phyloP scores from a whole-genome alignment of 441 rosid species.

The Pelargonium australe region DNA sequence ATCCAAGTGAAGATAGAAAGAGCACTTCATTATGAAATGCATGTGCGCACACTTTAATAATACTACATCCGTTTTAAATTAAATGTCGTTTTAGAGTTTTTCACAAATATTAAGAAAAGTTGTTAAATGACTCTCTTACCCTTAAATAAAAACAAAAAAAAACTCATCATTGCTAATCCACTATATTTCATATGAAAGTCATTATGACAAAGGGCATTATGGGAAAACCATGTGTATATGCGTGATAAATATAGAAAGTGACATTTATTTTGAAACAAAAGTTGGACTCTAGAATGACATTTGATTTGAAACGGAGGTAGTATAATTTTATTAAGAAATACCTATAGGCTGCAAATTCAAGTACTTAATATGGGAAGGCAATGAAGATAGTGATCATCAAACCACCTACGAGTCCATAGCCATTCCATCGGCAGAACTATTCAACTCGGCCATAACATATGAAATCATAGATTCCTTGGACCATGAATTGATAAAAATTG shows the following conservation, averaged over 20 bases:
- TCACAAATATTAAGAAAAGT: no score
- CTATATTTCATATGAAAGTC: no score
- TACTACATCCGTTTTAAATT: no score
- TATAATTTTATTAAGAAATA: background rate
- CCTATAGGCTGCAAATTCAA: background rate
- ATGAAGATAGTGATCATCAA: background rate
- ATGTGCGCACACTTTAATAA: background rate
- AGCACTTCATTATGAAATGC: background rate
- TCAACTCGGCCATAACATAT: background rate
- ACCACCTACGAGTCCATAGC: background rate
- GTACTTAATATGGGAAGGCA: constrained; percentile 8
- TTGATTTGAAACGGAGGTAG: background rate
- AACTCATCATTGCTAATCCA: no score
- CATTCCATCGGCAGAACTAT: constrained; percentile 1
- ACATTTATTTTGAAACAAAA: no score
- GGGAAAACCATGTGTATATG: no score
- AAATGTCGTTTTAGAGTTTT: no score
- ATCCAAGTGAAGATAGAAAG: background rate
- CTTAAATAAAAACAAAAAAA: no score
- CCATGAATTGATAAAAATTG: background rate
- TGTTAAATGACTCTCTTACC: no score
- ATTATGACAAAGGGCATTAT: no score
- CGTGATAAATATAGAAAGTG: no score
- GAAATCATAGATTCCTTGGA: background rate
- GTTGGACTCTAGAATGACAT: no score